Conservation (phyloP, 768 basidiomycete species). For the Lentinula aciculospora region DNA sequence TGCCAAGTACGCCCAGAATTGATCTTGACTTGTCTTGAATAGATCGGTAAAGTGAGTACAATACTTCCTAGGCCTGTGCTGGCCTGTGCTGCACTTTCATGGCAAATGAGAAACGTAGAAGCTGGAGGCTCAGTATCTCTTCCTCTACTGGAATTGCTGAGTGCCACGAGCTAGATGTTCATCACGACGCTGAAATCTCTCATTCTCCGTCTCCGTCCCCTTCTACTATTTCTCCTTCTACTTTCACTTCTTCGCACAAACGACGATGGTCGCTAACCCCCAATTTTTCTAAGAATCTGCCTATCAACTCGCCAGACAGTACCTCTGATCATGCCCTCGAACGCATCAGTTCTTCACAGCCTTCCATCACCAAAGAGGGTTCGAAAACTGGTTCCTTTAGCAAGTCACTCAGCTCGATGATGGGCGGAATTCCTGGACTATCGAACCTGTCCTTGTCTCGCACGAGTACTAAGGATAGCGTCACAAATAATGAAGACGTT, state of each 20-base stretch:
- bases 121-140: constrained; percentile 2
- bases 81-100: background rate
- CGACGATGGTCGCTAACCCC: constrained; percentile 4
- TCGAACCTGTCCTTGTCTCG: constrained; percentile 61
- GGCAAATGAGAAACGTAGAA: constrained; percentile 1
- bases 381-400: constrained; percentile 44
- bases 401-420: constrained; percentile 64
- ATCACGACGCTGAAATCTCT: background rate
- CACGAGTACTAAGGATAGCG: constrained; percentile 33
- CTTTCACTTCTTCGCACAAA: background rate
- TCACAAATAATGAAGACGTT: constrained; percentile 32
- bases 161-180: background rate
- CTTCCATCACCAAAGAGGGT: constrained; percentile 20
- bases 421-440: constrained; percentile 43
- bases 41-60: constrained; percentile 4
- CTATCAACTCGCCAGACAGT: background rate
- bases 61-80: background rate
- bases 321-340: constrained; percentile 36
- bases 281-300: background rate
- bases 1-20: constrained; percentile 1
- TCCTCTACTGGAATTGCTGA: background rate
- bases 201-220: background rate
- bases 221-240: background rate
- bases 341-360: constrained; percentile 30
- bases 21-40: background rate